Percentiles rank a stretch among this genome's conserved stretches.
Conservation (phyloP, 805 yeast species). For the Kazachstania psychrophila region DNA sequence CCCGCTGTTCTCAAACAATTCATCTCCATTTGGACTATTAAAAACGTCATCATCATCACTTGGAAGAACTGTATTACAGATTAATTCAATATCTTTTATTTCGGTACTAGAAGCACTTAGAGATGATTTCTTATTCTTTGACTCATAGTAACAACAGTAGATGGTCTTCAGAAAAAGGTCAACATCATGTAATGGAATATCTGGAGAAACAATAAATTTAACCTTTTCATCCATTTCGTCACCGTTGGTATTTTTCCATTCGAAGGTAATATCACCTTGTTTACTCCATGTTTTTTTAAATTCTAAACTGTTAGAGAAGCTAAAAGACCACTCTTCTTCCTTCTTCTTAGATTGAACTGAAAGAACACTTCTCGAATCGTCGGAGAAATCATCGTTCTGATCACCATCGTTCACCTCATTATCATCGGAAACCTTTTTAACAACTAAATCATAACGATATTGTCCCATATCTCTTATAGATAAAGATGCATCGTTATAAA, state of each 20-base stretch:
- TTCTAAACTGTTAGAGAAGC: constrained; percentile 51
- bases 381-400: constrained; percentile 39
- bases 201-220: constrained; percentile 65
- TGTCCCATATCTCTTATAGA: constrained; percentile 60
- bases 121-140: constrained; percentile 53
- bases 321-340: constrained; percentile 62
- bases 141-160: constrained; percentile 65
- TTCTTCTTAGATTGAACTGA: constrained; percentile 28
- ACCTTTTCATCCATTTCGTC: constrained; percentile 72
- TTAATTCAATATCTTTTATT: constrained; percentile 45
- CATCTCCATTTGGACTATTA: no score
- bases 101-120: constrained; percentile 37
- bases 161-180: constrained; percentile 55
- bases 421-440: constrained; percentile 63
- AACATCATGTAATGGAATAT: constrained; percentile 41
- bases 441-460: constrained; percentile 58
- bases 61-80: constrained; percentile 10
- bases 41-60: constrained; percentile 16
- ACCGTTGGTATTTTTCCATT: constrained; percentile 81
- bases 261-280: constrained; percentile 48
- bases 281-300: constrained; percentile 44
- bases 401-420: constrained; percentile 43
- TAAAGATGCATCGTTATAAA: constrained; percentile 73
- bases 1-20: constrained; percentile 2
- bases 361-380: constrained; percentile 29